phyloP scores from a whole-genome alignment of 31 red algal genomes.

The Odonthalia washingtoniensis region DNA sequence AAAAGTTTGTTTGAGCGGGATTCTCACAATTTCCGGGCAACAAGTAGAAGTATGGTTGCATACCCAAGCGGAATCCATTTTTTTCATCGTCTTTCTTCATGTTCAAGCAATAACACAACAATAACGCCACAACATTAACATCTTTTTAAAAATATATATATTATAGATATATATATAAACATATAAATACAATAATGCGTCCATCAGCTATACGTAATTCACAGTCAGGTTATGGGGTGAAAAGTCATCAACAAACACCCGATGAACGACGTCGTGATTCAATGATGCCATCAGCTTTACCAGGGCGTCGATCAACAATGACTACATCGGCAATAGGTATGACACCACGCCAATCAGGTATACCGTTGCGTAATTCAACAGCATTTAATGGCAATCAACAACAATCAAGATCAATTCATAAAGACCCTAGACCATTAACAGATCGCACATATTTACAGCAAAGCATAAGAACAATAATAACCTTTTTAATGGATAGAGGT shows the following conservation, averaged over 20 bases:
- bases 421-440: conserved; percentile 81
- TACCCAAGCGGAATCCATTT: too few species aligned
- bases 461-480: conserved; percentile 78
- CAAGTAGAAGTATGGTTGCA: too few species aligned
- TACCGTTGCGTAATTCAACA: neutral
- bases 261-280: neutral
- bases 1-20: too few species aligned
- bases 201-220: neutral
- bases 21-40: too few species aligned
- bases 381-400: neutral
- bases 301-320: neutral
- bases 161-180: too few species aligned
- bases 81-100: too few species aligned
- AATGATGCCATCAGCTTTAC: neutral
- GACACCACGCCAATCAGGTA: neutral
- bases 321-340: neutral
- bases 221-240: neutral
- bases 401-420: neutral
- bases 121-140: too few species aligned
- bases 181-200: too few species aligned
- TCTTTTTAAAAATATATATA: too few species aligned
- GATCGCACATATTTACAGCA: conserved; percentile 83
- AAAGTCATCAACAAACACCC: too few species aligned
- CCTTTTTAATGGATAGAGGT: conserved; percentile 84
- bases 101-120: too few species aligned